Evolutionary conservation across 768 basidiomycete species (phyloP), one percentile per base, ranked within the genome.

Genomic region (Cubamyces sp.): DNA sequence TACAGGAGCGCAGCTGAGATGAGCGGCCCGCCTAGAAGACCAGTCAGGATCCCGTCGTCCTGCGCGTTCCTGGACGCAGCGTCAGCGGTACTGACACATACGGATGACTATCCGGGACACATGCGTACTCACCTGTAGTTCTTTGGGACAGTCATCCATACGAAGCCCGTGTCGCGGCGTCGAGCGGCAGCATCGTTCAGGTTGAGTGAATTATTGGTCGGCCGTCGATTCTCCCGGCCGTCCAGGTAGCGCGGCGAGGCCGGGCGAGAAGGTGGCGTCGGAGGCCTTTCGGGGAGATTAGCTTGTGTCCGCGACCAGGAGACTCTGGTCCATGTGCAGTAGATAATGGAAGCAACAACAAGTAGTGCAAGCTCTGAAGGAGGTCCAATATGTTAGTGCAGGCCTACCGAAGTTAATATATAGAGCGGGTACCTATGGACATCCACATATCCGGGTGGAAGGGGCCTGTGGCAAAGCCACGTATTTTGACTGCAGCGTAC

Each of bases 91-190:
- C 26, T 47, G 45, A 39, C 55, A 61, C 49, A 25, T 18, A 19
- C 28, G 40, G 55, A 58, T 12, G 40, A 49, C 28, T 18, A 5
- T 15, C 28, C 6, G 28, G 18, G 41, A 11, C 26, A 47, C n/a
- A n/a, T 30, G 18, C n/a, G 8, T 26, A 69, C 77, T 43, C 65
- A 89, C 91, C 92, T 81, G 70, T 91, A 94, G 69, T 94, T 92
- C 74, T 92, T 92, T 0, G 90, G 88, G 5, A 92, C 91, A 16
- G 92, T 90, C 92, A 94, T 94, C 91, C 91, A 94, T 25, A 94
- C 82, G 69, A 86, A 90, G 37, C 87, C 86, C 58, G 86, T 84
- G 68, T 84, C 82, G 23, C 77, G 76, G 74, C 81, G 84, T 62
- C 75, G 76, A 53, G 67, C 66, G 28, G 68, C 61, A 30, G 68